Percentiles rank a stretch among this genome's conserved stretches.
phyloP scores from a whole-genome alignment of 805 yeast genomes.

The Hanseniaspora valbyensis region DNA sequence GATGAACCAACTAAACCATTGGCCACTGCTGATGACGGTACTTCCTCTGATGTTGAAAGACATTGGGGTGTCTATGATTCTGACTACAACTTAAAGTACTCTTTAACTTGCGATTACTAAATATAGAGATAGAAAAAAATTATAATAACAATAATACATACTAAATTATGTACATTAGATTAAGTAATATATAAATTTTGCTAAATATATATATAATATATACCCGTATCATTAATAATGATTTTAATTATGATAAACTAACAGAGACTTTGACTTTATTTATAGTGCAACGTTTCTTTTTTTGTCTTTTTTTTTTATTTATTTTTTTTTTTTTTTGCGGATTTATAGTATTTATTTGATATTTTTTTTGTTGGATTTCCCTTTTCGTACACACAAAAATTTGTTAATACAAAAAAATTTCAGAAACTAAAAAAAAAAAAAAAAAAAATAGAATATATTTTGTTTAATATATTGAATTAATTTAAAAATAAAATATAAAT shows the following conservation, averaged over 20 bases:
- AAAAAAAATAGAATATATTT: too few species aligned
- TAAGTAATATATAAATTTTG: too few species aligned
- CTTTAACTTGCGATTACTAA: slow-evolving; percentile 38
- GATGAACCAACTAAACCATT: slow-evolving; percentile 93
- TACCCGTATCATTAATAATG: neutral
- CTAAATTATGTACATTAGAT: neutral
- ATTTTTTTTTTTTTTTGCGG: too few species aligned
- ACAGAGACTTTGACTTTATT: too few species aligned
- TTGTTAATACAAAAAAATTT: too few species aligned
- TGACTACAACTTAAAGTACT: slow-evolving; percentile 37
- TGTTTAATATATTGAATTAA: too few species aligned
- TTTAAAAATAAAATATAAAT: too few species aligned
- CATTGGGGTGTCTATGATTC: slow-evolving; percentile 86
- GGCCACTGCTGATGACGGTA: slow-evolving; percentile 46
- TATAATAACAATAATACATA: neutral
- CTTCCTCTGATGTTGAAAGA: slow-evolving; percentile 75
- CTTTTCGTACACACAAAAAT: neutral
- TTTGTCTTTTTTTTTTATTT: too few species aligned
- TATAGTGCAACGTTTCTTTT: neutral
- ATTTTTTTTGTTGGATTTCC: too few species aligned
- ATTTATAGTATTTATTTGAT: too few species aligned
- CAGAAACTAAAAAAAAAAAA: too few species aligned
- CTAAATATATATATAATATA: too few species aligned
- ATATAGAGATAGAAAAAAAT: neutral
- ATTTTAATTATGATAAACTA: neutral